Evolutionary conservation across 805 yeast species (phyloP), one percentile per base, ranked within the genome.

Genomic region (Hanseniaspora lachancei): DNA sequence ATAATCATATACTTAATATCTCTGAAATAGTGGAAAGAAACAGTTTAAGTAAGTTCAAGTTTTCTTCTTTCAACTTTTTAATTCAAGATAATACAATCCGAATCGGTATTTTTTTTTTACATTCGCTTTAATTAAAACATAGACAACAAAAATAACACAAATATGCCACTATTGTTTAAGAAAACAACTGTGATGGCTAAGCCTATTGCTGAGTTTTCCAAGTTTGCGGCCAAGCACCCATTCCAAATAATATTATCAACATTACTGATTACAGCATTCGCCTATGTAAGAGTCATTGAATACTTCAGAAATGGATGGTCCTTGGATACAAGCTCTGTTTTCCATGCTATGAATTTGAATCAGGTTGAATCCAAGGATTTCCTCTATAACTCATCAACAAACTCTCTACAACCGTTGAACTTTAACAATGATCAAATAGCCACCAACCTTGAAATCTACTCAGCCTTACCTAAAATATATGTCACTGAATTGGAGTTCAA

Each of bases 171-270:
- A 49, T 48, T 69, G 8, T 49, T 49, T 38, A 20, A 49, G 15
- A 69, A 69, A 47, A 64, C 70, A 60, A 64, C 62, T 53, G 63
- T 60, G 15, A 55, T 68, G 41, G 71, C 73, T 13, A 62, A 63
- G 16, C 63, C 64, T 20, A 62, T 80, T 54, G 84, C 86, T 47
- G 72, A 72, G 57, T 56, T 71, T 39, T 75, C 79, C 13, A 70
- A 67, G 57, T 66, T 76, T 23, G 79, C 91, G 54, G 93, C 95
- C 15, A 77, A 78, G 58, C 77, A 82, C 64, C 98, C 98, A 18
- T 86, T 91, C 61, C 97, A 89, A 69, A 77, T 88, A 55, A 81
- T 89, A 54, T 79, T 88, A 48, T 64, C 79, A 57, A 77, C 88
- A 6, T 76, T 91, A 15, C 70, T 89, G 49, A 66, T 87, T 42